A percentile compares a stretch with the other conserved stretches of the same genome.
These are phyloP conservation scores for Trichoderma gamsii DNA, from an alignment of 495 filamentous ascomycete species.

Conservation along the genomic window DNA sequence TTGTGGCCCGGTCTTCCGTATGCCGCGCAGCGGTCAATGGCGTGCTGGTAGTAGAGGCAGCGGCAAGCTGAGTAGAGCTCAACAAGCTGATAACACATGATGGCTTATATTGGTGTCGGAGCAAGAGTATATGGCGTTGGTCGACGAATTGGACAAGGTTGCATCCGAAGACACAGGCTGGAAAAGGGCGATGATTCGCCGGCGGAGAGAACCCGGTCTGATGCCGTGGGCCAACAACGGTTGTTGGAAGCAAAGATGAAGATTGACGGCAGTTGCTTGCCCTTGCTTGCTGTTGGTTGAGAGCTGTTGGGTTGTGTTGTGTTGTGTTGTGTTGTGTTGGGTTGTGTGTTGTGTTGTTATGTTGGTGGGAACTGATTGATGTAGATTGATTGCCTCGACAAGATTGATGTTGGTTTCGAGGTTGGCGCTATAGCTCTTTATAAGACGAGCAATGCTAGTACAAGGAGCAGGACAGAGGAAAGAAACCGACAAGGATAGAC, in stretches of 20 bases:
- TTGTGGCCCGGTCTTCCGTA: conserved; percentile 64
- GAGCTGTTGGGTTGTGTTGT: neutral
- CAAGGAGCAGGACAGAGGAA: conserved; percentile 12
- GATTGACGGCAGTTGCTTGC: neutral
- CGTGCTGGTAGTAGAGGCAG: conserved; percentile 79
- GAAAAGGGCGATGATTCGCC: neutral
- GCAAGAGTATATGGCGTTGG: conserved; percentile 3
- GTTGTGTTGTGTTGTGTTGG: neutral
- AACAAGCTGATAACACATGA: conserved; percentile 71
- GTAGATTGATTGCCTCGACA: neutral
- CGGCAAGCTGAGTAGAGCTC: conserved; percentile 78
- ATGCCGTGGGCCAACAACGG: neutral
- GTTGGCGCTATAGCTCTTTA: conserved; percentile 7
- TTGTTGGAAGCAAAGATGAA: conserved; percentile 2
- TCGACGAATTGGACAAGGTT: neutral
- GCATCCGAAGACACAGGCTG: neutral
- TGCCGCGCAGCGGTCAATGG: conserved; percentile 67
- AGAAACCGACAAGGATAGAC: neutral
- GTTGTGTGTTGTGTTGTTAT: neutral
- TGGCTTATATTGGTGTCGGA: conserved; percentile 17
- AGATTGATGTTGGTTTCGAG: neutral
- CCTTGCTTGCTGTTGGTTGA: neutral
- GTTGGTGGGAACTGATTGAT: neutral
- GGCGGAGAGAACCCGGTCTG: neutral
- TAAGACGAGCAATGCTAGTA: conserved; percentile 7